These are phyloP conservation scores for Datisca glomerata DNA, from an alignment of 306 rosid genomes.

Conservation along the genomic window DNA sequence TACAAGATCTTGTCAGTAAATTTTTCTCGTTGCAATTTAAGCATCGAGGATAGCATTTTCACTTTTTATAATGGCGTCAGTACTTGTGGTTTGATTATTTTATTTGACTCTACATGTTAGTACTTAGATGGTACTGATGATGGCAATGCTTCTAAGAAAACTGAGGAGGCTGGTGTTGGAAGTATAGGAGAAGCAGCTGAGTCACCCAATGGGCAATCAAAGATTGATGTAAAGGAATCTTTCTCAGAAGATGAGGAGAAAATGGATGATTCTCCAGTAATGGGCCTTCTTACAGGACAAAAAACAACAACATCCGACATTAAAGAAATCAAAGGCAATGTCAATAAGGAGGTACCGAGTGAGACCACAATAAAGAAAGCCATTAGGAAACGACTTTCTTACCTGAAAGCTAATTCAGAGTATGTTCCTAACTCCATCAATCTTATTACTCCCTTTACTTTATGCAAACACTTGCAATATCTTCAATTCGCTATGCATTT, in stretches of 20 bases:
- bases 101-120: slow-evolving; percentile 29
- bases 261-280: slow-evolving; percentile 70
- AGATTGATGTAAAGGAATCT: slow-evolving; percentile 33
- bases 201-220: slow-evolving; percentile 26
- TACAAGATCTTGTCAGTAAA: too few relatives aligned
- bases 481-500: too few relatives aligned
- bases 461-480: too few relatives aligned
- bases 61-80: too few relatives aligned
- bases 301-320: slow-evolving; percentile 28
- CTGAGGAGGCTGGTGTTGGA: slow-evolving; percentile 31
- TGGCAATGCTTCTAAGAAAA: slow-evolving; percentile 34
- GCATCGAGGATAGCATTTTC: too few relatives aligned
- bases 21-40: too few relatives aligned
- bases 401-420: slow-evolving; percentile 77
- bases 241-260: slow-evolving; percentile 43
- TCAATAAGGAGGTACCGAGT: slow-evolving; percentile 34
- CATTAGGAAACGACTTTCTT: slow-evolving; percentile 49
- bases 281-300: slow-evolving; percentile 47
- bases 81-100: slow-evolving; percentile 5
- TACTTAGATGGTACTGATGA: slow-evolving; percentile 52
- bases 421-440: slow-evolving; percentile 30
- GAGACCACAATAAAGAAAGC: slow-evolving; percentile 62
- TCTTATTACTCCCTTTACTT: slow-evolving; percentile 1
- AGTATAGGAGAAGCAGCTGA: slow-evolving; percentile 30
- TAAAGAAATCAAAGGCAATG: slow-evolving; percentile 32